Percentiles rank a stretch among this genome's conserved stretches.
Conservation (phyloP, 1,284 basidiomycete species). For the Marasmius tenuissimus region DNA sequence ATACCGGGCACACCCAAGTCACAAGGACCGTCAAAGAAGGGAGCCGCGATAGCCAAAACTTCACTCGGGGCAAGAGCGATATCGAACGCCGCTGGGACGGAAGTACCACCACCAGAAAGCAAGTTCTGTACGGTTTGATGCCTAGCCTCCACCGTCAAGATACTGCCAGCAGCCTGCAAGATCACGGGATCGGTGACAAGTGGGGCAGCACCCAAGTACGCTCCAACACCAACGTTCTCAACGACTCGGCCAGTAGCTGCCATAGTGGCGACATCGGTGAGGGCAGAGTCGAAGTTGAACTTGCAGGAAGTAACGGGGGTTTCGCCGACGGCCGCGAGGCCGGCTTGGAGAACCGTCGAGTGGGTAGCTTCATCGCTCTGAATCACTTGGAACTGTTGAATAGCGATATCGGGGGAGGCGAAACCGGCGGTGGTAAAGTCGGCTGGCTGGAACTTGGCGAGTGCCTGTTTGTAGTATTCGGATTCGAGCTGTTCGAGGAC, state of each 20-base stretch:
- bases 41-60: slow-evolving; percentile 71
- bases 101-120: slow-evolving; percentile 53
- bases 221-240: slow-evolving; percentile 78
- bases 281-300: slow-evolving; percentile 67
- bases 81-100: slow-evolving; percentile 72
- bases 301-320: slow-evolving; percentile 56
- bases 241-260: slow-evolving; percentile 72
- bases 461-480: slow-evolving; percentile 67
- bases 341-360: slow-evolving; percentile 47
- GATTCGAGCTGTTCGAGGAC: slow-evolving; percentile 75
- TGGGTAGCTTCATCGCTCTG: slow-evolving; percentile 67
- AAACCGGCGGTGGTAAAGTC: slow-evolving; percentile 76
- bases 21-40: slow-evolving; percentile 71
- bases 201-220: slow-evolving; percentile 77
- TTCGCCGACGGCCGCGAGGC: slow-evolving; percentile 55
- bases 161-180: slow-evolving; percentile 71
- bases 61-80: slow-evolving; percentile 66
- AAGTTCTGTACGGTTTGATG: slow-evolving; percentile 80
- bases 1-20: slow-evolving; percentile 59
- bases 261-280: slow-evolving; percentile 74
- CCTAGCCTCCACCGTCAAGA: slow-evolving; percentile 80
- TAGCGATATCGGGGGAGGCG: slow-evolving; percentile 50
- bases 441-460: slow-evolving; percentile 61
- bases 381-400: slow-evolving; percentile 64
- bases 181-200: slow-evolving; percentile 65